phyloP scores from a whole-genome alignment of 2,329 filamentous ascomycete species.

The Exophiala dermatitidis region DNA sequence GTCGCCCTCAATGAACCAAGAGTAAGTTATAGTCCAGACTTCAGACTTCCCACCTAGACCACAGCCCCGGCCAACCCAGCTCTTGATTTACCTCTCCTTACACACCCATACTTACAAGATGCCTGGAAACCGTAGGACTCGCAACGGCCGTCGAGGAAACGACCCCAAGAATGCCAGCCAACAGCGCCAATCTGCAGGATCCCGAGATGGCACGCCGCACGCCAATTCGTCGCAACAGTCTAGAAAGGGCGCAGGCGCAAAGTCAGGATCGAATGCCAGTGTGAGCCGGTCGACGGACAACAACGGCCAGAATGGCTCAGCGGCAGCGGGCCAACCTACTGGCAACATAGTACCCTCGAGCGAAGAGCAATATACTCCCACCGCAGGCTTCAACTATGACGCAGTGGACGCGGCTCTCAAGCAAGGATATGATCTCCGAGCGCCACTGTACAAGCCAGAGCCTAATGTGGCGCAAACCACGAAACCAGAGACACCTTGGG shows the following conservation, averaged over 20 bases:
- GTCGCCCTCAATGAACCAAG: constrained; percentile 19
- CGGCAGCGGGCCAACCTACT: constrained; percentile 5
- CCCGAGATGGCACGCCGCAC: constrained; percentile 16
- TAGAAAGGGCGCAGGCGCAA: constrained; percentile 23
- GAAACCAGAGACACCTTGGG: constrained; percentile 36
- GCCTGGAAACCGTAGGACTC: constrained; percentile 9
- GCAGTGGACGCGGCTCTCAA: constrained; percentile 38
- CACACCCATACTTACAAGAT: constrained; percentile 9
- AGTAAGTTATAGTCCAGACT: constrained; percentile 30
- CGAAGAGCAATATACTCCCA: constrained; percentile 37
- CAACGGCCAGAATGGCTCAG: constrained; percentile 13
- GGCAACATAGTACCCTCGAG: neutral
- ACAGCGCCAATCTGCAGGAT: constrained; percentile 16
- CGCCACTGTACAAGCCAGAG: constrained; percentile 34
- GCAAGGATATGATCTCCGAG: constrained; percentile 36
- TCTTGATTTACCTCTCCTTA: neutral
- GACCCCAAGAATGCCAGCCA: constrained; percentile 17
- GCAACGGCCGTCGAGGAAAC: constrained; percentile 19
- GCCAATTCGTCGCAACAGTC: constrained; percentile 4
- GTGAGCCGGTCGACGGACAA: constrained; percentile 15
- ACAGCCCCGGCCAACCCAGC: neutral
- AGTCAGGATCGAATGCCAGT: constrained; percentile 1
- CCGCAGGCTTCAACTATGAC: constrained; percentile 38
- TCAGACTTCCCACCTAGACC: constrained; percentile 22
- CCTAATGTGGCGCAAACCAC: constrained; percentile 7